Conservation (phyloP, 2,329 filamentous ascomycete species). For the Ceratocystis diversiconidia region DNA sequence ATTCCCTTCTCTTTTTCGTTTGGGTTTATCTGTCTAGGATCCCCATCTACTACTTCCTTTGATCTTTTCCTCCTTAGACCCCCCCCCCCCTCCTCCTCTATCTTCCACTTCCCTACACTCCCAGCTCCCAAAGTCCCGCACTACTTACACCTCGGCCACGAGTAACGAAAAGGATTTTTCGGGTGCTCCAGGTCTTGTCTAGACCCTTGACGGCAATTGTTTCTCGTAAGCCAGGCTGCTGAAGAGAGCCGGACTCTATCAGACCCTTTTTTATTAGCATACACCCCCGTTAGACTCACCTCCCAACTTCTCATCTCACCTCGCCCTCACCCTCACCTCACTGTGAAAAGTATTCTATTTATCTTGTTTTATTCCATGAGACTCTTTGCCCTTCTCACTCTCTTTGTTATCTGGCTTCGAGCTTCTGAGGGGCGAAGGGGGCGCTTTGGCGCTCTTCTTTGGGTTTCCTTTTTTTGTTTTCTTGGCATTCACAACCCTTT, state of each 20-base stretch:
- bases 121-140: background rate
- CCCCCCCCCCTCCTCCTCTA: background rate
- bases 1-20: conserved; percentile 1
- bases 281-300: background rate
- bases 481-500: background rate
- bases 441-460: conserved; percentile 1
- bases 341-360: background rate
- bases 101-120: background rate
- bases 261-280: background rate
- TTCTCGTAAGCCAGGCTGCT: background rate
- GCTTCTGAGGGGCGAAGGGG: background rate
- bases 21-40: conserved; percentile 1
- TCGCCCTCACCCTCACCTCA: background rate
- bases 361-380: background rate
- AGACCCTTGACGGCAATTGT: background rate
- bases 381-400: background rate
- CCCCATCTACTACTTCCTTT: background rate
- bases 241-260: background rate
- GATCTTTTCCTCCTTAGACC: background rate
- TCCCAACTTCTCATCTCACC: too few species aligned
- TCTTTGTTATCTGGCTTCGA: background rate
- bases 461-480: conserved; percentile 1
- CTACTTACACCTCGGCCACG: background rate
- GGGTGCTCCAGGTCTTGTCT: conserved; percentile 1
- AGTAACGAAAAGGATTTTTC: background rate